Percentiles rank a stretch among this genome's conserved stretches.
These are phyloP conservation scores for Omphalea diandra DNA, from an alignment of 441 rosid species.

Conservation along the genomic window DNA sequence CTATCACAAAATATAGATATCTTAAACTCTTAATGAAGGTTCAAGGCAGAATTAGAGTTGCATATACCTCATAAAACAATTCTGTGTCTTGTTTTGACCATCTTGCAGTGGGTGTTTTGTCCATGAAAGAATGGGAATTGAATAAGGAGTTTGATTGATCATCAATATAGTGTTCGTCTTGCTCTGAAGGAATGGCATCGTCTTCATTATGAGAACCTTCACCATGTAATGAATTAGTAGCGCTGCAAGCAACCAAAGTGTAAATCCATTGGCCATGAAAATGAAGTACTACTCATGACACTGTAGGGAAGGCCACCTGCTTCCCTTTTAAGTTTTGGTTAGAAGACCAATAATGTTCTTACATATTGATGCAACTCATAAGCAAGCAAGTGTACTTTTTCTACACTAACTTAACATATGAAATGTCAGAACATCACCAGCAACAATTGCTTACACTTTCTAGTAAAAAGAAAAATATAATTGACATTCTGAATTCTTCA, in stretches of 20 bases:
- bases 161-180: slow-evolving; percentile 27
- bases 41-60: background rate
- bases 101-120: slow-evolving; percentile 54
- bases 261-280: background rate
- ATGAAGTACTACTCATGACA: background rate
- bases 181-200: slow-evolving; percentile 32
- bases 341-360: too few relatives aligned
- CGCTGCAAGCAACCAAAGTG: slow-evolving; percentile 30
- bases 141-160: slow-evolving; percentile 39
- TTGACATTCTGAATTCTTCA: background rate
- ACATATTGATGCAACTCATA: too few relatives aligned
- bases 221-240: slow-evolving; percentile 32
- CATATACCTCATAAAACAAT: slow-evolving; percentile 71
- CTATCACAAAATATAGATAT: background rate
- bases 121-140: slow-evolving; percentile 77
- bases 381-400: background rate
- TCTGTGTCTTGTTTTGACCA: slow-evolving; percentile 93
- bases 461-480: background rate
- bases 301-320: too few relatives aligned
- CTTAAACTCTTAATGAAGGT: background rate
- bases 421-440: background rate
- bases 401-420: background rate
- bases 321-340: too few relatives aligned
- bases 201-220: slow-evolving; percentile 46
- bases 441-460: background rate